Percentiles rank a stretch among this genome's conserved stretches.
These are phyloP conservation scores for Naematelia aurantialba DNA, from an alignment of 768 basidiomycete species.

Conservation along the genomic window DNA sequence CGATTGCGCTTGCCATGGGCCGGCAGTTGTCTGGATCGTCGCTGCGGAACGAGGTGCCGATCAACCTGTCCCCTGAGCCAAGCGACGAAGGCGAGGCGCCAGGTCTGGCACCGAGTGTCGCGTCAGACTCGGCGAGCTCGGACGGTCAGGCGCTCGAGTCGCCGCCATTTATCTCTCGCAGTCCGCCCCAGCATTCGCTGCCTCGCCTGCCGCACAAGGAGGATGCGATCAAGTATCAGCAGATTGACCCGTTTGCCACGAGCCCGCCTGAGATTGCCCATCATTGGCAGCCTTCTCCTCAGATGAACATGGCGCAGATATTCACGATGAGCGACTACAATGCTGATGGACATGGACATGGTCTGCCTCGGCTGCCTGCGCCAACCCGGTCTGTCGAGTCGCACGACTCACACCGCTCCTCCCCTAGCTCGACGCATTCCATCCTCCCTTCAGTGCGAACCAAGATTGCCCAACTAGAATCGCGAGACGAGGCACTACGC, in stretches of 20 bases:
- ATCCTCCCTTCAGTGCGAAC: slow-evolving; percentile 40
- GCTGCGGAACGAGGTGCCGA: slow-evolving; percentile 19
- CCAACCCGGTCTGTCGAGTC: not conserved
- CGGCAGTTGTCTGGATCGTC: slow-evolving; percentile 12
- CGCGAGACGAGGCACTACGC: slow-evolving; percentile 40
- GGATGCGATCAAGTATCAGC: slow-evolving; percentile 1
- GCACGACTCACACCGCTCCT: not conserved
- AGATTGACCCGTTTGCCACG: not conserved
- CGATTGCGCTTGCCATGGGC: slow-evolving; percentile 7
- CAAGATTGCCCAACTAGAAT: slow-evolving; percentile 46
- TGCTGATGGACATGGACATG: not conserved
- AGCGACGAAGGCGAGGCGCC: slow-evolving; percentile 21
- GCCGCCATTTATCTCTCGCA: not conserved
- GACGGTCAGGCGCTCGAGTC: slow-evolving; percentile 25
- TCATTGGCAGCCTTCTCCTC: not conserved
- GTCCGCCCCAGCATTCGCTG: not conserved
- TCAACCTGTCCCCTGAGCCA: slow-evolving; percentile 1
- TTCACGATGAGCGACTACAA: slow-evolving; percentile 1
- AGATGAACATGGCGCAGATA: not conserved
- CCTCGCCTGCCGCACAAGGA: not conserved
- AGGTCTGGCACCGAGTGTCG: slow-evolving; percentile 34
- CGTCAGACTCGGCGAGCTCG: slow-evolving; percentile 34
- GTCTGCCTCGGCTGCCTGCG: not conserved
- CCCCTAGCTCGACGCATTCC: not conserved
- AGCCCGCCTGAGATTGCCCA: not conserved